Evolutionary conservation across 192 early-diverging fungal species (phyloP).

Genomic region (Podila verticillata): DNA sequence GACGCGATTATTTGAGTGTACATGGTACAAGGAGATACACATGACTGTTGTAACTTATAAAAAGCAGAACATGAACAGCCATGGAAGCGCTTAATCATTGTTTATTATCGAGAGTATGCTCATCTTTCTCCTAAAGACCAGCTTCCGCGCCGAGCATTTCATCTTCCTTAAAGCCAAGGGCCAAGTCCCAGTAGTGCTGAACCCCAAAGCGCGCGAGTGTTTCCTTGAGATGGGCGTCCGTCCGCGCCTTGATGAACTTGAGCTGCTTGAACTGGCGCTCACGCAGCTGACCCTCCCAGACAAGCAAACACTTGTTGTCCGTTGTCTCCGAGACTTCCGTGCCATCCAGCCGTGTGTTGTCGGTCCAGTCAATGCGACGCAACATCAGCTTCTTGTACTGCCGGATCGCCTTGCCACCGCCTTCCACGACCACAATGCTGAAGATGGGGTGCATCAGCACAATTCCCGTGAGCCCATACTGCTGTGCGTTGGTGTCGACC

Average conservation of each 20-base stretch:
- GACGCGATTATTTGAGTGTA: too few species aligned
- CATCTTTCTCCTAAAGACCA: background rate
- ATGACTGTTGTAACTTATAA: too few species aligned
- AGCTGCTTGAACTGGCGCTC: constrained; percentile 84
- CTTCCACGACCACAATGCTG: constrained; percentile 92
- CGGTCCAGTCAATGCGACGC: constrained; percentile 92
- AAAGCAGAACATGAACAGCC: too few species aligned
- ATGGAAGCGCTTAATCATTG: too few species aligned
- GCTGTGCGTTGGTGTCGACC: constrained; percentile 89
- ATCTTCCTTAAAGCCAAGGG: constrained; percentile 58
- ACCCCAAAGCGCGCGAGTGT: constrained; percentile 74
- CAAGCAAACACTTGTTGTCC: constrained; percentile 86
- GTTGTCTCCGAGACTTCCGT: constrained; percentile 56
- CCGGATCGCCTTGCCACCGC: constrained; percentile 87
- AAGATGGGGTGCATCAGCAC: constrained; percentile 79
- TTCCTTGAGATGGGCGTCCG: constrained; percentile 77
- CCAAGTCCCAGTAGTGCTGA: constrained; percentile 92
- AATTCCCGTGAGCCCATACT: constrained; percentile 85
- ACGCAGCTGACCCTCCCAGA: constrained; percentile 94
- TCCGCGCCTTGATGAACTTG: constrained; percentile 72
- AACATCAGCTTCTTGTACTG: constrained; percentile 98
- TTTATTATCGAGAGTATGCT: too few species aligned
- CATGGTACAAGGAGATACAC: too few species aligned
- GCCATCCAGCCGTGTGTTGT: constrained; percentile 55
- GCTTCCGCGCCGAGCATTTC: constrained; percentile 52